Evolutionary conservation across 345 rosid genomes (phyloP).

Genomic region (Garcia nutans): DNA sequence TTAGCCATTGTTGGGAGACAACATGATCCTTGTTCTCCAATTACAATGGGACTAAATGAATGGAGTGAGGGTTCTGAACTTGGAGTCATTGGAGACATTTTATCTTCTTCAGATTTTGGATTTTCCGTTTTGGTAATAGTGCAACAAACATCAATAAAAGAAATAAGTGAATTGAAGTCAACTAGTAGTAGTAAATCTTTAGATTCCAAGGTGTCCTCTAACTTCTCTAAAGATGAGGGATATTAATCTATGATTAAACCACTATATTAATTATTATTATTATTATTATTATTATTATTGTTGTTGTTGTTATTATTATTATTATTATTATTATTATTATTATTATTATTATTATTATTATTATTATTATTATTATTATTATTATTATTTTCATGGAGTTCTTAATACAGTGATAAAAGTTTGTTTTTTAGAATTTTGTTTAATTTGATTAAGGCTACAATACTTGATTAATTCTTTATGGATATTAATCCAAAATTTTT

Average conservation of each 20-base stretch:
- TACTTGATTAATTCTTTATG: too few species aligned
- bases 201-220: background rate
- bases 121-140: slow-evolving; percentile 28
- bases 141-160: background rate
- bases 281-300: too few species aligned
- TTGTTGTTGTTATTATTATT: too few species aligned
- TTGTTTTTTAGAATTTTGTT: too few species aligned
- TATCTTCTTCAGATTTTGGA: slow-evolving; percentile 15
- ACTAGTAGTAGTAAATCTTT: background rate
- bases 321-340: too few species aligned
- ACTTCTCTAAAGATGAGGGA: background rate
- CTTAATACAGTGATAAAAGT: too few species aligned
- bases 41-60: slow-evolving; percentile 9
- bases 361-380: too few species aligned
- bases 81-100: slow-evolving; percentile 24
- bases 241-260: background rate
- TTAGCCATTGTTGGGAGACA: slow-evolving; percentile 29
- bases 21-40: slow-evolving; percentile 4
- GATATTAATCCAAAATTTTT: too few species aligned
- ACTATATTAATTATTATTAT: too few species aligned
- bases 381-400: too few species aligned
- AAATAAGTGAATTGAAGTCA: background rate
- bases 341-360: too few species aligned
- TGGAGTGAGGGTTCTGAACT: slow-evolving; percentile 28
- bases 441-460: too few species aligned